Base-by-base conservation (phyloP, 2,329 filamentous ascomycete species). In the Fusarium protoensiforme region DNA sequence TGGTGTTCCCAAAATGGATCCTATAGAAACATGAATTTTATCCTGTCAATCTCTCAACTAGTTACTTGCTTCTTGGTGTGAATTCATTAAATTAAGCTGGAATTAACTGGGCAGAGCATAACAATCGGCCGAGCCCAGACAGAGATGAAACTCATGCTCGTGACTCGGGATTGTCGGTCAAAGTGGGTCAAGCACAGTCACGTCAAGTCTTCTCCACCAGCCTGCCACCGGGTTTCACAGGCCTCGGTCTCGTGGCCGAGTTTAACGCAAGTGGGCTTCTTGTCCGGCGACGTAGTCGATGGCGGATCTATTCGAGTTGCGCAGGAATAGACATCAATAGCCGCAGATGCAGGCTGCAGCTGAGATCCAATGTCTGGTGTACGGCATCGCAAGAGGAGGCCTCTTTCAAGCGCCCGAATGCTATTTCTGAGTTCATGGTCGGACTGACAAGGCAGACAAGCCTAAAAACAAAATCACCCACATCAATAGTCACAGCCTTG, bases 391-490 rank as follows among this genome's bases (percentile, higher is more conserved):
- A 61, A 60, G 62, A 51, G 43, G 75, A 77, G 75, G 75, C 75
- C 75, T 77, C 75, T 71, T 68, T 66, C 61, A 56, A 61, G 53
- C 38, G 35, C 57, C 54, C 22, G 56, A 51, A 27, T 65, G 29
- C 41, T 29, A 68, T 33, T 58, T 38, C 51, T 64, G 35, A 51
- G 48, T 48, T 41, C 14, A 56, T 57, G 54, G 64, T 65, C 27
- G 41, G 59, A 64, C 63, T 68, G 51, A 70, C 67, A 66, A 77
- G 73, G 74, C 72, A 76, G 74, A 76, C 70, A 65, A 39, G 46
- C 36, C 27, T 56, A 59, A 65, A 69, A 59, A 41, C 33, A 53
- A 36, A 57, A 36, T 22, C 38, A 61, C 53, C 43, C 43, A 53
- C 16, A 74, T 51, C 29, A 65, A 46, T 38, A 63, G 69, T 72